These are phyloP conservation scores for Nicotiana sylvestris DNA, from an alignment of 257 asterid species.

Conservation along the genomic window DNA sequence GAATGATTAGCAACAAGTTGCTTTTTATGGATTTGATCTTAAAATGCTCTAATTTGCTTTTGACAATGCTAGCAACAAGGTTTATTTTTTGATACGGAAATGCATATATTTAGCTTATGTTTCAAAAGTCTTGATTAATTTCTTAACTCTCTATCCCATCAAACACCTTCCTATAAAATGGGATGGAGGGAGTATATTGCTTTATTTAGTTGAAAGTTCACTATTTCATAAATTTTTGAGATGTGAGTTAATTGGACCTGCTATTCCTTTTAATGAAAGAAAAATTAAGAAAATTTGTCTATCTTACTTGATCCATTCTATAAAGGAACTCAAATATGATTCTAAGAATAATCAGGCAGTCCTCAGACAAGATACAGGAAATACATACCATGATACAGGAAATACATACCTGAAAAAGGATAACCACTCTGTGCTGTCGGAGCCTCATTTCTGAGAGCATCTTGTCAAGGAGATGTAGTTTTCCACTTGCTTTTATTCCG, in stretches of 20 bases:
- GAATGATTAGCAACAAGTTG: background rate
- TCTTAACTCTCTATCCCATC: background rate
- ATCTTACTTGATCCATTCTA: slow-evolving; percentile 4
- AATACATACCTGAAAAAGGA: slow-evolving; percentile 73
- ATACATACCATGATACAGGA: slow-evolving; percentile 35
- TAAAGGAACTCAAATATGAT: slow-evolving; percentile 7
- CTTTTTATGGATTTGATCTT: background rate
- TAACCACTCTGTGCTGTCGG: slow-evolving; percentile 51
- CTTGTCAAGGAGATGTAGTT: slow-evolving; percentile 62
- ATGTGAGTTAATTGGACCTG: background rate
- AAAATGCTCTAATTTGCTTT: background rate
- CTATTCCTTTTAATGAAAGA: background rate
- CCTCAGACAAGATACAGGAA: background rate
- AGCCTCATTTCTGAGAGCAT: slow-evolving; percentile 59
- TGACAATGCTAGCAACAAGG: too few species aligned
- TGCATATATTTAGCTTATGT: background rate
- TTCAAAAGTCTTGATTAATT: background rate
- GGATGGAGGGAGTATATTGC: background rate
- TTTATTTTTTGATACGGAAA: background rate
- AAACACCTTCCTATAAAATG: background rate
- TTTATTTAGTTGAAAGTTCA: slow-evolving; percentile 6
- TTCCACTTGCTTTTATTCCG: slow-evolving; percentile 85
- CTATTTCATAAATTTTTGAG: background rate
- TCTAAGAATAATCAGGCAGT: background rate
- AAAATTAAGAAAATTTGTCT: background rate